Evolutionary conservation across 345 rosid species (phyloP).

Genomic region (Syzygium oleosum): DNA sequence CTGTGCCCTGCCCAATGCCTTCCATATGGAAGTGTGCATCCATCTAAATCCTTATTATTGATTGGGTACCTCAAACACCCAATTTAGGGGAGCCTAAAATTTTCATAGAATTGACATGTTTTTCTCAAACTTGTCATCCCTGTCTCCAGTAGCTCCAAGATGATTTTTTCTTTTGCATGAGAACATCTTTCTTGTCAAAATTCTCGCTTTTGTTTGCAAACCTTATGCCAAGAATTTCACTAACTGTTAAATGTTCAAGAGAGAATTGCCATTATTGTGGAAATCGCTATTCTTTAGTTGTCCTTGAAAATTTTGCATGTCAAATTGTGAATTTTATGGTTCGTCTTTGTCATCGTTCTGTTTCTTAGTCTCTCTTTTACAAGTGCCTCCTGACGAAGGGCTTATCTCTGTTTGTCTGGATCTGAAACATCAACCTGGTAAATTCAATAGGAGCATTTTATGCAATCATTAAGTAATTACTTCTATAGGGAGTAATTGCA

Average conservation of each 20-base stretch:
- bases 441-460: not conserved
- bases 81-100: not conserved
- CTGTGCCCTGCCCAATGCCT: not conserved
- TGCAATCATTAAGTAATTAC: not conserved
- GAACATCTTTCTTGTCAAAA: not conserved
- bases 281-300: not conserved
- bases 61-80: not conserved
- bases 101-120: not conserved
- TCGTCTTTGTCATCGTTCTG: not conserved
- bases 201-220: not conserved
- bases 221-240: not conserved
- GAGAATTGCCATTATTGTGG: not conserved
- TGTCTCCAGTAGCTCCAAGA: not conserved
- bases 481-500: not conserved
- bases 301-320: not conserved
- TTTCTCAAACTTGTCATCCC: not conserved
- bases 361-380: not conserved
- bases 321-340: not conserved
- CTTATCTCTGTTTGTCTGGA: not conserved
- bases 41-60: not conserved
- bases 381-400: not conserved
- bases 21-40: not conserved
- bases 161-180: not conserved
- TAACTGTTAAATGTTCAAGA: not conserved
- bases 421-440: not conserved